Conservation (phyloP, 2,329 filamentous ascomycete species). For the Aspergillus pseudonomiae region DNA sequence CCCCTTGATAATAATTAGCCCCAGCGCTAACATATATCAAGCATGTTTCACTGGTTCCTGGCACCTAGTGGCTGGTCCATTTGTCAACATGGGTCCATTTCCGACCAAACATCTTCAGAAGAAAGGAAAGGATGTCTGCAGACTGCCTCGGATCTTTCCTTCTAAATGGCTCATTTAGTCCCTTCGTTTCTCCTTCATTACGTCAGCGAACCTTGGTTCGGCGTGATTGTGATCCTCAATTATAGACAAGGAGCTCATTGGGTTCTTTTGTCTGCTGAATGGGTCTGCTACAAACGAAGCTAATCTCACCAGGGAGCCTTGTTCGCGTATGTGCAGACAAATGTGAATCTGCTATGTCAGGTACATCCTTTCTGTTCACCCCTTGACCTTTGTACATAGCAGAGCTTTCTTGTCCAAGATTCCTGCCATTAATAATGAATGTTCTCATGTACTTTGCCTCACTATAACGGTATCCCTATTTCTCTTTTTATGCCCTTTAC, state of each 20-base stretch:
- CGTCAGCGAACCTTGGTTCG: not conserved
- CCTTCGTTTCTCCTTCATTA: not conserved
- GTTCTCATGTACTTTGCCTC: not conserved
- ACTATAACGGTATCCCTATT: not conserved
- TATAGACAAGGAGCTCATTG: conserved; percentile 2
- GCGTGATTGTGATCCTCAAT: not conserved
- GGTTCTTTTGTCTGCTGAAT: conserved; percentile 1
- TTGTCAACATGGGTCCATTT: conserved; percentile 18
- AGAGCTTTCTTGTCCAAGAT: conserved; percentile 18
- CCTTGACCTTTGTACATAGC: conserved; percentile 28
- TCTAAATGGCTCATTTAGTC: not conserved
- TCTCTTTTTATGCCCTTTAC: not conserved
- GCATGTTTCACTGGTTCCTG: conserved; percentile 16
- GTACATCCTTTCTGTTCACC: conserved; percentile 16
- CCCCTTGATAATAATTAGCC: not conserved
- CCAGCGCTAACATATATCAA: conserved; percentile 10
- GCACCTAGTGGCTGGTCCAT: conserved; percentile 23
- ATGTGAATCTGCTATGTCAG: conserved; percentile 10
- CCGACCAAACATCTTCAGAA: conserved; percentile 15
- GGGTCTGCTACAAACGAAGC: conserved; percentile 16
- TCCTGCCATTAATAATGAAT: conserved; percentile 11
- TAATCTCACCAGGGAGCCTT: conserved; percentile 6
- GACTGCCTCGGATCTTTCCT: not conserved
- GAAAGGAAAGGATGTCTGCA: conserved; percentile 3
- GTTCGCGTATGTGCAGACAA: conserved; percentile 14